Conservation (phyloP, 2,329 filamentous ascomycete species). For the Coniochaeta pulveracea region DNA sequence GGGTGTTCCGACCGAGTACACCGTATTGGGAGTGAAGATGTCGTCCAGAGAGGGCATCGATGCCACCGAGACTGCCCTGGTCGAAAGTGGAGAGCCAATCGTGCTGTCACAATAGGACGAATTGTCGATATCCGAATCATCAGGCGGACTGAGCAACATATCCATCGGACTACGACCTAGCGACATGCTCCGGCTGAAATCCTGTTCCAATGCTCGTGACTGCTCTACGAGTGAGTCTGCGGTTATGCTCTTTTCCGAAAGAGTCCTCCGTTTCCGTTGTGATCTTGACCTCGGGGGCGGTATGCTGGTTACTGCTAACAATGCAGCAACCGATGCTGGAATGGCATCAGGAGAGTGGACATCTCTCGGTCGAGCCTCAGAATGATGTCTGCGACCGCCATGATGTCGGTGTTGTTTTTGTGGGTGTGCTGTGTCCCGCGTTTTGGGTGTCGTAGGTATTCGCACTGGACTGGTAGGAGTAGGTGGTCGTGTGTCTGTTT, state of each 20-base stretch:
- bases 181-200: slow-evolving; percentile 42
- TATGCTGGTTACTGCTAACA: slow-evolving; percentile 52
- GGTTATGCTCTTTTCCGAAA: slow-evolving; percentile 30
- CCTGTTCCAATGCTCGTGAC: slow-evolving; percentile 45
- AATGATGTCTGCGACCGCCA: slow-evolving; percentile 22
- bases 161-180: slow-evolving; percentile 46
- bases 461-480: slow-evolving; percentile 40
- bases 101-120: slow-evolving; percentile 37
- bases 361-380: slow-evolving; percentile 22
- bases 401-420: slow-evolving; percentile 25
- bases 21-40: slow-evolving; percentile 37
- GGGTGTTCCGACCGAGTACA: slow-evolving; percentile 35
- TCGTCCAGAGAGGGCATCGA: slow-evolving; percentile 49
- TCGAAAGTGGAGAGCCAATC: slow-evolving; percentile 39
- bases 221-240: slow-evolving; percentile 44
- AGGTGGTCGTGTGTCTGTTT: slow-evolving; percentile 20
- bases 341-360: slow-evolving; percentile 41
- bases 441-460: slow-evolving; percentile 35
- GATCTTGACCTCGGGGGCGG: slow-evolving; percentile 32
- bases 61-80: slow-evolving; percentile 45
- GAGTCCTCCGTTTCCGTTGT: slow-evolving; percentile 15
- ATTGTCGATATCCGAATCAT: slow-evolving; percentile 41
- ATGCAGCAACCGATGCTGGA: slow-evolving; percentile 46
- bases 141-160: slow-evolving; percentile 46
- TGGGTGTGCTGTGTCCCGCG: slow-evolving; percentile 21